These are phyloP conservation scores for Silene latifolia DNA, from an alignment of 148 eudicot species.

Conservation along the genomic window DNA sequence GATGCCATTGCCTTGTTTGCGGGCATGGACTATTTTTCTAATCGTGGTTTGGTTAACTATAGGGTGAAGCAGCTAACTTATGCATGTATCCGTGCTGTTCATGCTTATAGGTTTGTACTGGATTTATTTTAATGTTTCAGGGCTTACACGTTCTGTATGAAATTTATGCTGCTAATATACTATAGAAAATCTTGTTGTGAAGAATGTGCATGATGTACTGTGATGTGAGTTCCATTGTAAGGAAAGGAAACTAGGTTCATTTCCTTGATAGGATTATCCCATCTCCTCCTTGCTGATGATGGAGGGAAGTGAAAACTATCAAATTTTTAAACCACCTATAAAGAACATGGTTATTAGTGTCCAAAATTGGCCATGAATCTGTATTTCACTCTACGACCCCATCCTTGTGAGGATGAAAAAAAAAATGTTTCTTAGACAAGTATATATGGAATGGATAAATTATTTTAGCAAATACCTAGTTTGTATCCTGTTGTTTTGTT, in stretches of 20 bases:
- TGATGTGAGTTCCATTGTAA: not conserved
- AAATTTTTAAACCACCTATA: not conserved
- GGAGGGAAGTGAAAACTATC: too few relatives aligned
- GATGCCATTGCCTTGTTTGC: conserved; percentile 58
- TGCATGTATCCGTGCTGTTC: conserved; percentile 73
- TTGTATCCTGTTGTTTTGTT: not conserved
- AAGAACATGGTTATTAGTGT: too few relatives aligned
- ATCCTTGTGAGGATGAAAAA: not conserved
- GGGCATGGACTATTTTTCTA: conserved; percentile 48
- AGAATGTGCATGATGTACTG: not conserved
- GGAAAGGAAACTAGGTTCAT: not conserved
- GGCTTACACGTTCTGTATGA: not conserved
- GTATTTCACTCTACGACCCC: not conserved
- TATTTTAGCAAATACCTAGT: not conserved
- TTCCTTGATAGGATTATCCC: not conserved
- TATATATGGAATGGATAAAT: not conserved
- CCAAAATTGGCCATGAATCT: not conserved
- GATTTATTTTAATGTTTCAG: not conserved
- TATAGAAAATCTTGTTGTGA: not conserved
- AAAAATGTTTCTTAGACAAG: not conserved
- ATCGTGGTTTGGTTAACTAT: conserved; percentile 44
- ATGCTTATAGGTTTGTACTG: conserved; percentile 62
- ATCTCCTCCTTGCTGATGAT: not conserved
- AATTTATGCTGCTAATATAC: not conserved
- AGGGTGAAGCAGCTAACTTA: conserved; percentile 67